These are phyloP conservation scores for Fraxinus anomala DNA, from an alignment of 257 asterid species.

Conservation along the genomic window DNA sequence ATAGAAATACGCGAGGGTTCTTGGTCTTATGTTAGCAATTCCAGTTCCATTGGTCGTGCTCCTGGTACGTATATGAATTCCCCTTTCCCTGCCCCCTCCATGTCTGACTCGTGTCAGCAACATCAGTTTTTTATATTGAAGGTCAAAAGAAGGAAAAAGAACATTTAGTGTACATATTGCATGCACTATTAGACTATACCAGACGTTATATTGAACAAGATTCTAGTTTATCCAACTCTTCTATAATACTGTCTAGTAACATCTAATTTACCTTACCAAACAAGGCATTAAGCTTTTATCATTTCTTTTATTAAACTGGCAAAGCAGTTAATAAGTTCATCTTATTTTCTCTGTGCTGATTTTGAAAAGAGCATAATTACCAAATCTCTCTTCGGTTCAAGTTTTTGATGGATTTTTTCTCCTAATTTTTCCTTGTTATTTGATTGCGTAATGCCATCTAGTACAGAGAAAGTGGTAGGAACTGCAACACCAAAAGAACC, in stretches of 20 bases:
- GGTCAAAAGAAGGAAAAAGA: not conserved
- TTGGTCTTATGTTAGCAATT: slow-evolving; percentile 84
- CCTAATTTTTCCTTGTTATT: slow-evolving; percentile 26
- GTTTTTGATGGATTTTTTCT: slow-evolving; percentile 12
- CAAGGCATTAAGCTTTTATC: not conserved
- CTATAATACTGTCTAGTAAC: not conserved
- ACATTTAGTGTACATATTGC: not conserved
- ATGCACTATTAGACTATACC: not conserved
- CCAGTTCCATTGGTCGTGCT: slow-evolving; percentile 77
- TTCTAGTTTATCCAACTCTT: not conserved
- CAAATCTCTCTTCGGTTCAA: not conserved
- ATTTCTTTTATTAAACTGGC: not conserved
- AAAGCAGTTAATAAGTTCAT: not conserved
- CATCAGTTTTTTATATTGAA: not conserved
- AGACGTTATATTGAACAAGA: not conserved
- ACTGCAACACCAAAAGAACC: slow-evolving; percentile 82
- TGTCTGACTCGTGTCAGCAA: not conserved
- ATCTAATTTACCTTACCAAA: not conserved
- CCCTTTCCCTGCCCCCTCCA: not conserved
- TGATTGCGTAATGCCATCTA: slow-evolving; percentile 47
- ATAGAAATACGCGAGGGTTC: slow-evolving; percentile 78
- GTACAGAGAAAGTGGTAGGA: slow-evolving; percentile 92
- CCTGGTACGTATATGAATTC: slow-evolving; percentile 62
- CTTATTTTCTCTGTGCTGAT: not conserved
- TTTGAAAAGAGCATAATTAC: not conserved